These are phyloP conservation scores for Pseudotsuga menziesii DNA, from an alignment of 75 land plant genomes.

Conservation along the genomic window DNA sequence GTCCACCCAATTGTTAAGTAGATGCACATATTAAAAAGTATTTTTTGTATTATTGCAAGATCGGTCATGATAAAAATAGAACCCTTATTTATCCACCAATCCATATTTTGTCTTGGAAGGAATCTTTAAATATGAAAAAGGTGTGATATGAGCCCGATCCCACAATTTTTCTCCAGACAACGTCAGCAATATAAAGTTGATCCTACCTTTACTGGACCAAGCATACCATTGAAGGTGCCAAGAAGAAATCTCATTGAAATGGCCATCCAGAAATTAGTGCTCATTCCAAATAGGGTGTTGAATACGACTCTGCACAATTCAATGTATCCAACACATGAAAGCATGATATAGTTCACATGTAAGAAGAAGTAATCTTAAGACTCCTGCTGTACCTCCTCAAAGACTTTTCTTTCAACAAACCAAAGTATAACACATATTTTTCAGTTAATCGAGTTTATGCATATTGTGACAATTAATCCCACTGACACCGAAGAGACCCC, in stretches of 20 bases:
- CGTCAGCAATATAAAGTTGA: background rate
- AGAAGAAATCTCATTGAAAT: slow-evolving; percentile 61
- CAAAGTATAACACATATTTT: background rate
- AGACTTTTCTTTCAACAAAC: background rate
- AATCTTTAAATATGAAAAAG: no score
- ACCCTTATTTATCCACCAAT: background rate
- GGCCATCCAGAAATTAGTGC: slow-evolving; percentile 83
- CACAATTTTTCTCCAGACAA: background rate
- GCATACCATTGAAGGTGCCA: slow-evolving; percentile 69
- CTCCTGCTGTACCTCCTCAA: background rate
- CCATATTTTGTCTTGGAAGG: background rate
- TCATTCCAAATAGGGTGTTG: slow-evolving; percentile 77
- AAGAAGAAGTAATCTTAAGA: background rate
- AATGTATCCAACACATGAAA: background rate
- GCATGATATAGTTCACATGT: background rate
- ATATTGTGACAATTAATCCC: background rate
- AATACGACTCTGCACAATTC: slow-evolving; percentile 51
- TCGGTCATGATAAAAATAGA: background rate
- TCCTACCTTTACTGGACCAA: slow-evolving; percentile 69
- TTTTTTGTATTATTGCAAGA: background rate
- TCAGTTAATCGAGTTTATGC: background rate
- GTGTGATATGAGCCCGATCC: no score
- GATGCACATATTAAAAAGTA: background rate
- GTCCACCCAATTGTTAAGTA: background rate
- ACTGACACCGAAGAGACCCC: slow-evolving; percentile 30